Evolutionary conservation across 2,329 filamentous ascomycete genomes (phyloP), one percentile per base, ranked within the genome.

Genomic region (Drechslera avenae): DNA sequence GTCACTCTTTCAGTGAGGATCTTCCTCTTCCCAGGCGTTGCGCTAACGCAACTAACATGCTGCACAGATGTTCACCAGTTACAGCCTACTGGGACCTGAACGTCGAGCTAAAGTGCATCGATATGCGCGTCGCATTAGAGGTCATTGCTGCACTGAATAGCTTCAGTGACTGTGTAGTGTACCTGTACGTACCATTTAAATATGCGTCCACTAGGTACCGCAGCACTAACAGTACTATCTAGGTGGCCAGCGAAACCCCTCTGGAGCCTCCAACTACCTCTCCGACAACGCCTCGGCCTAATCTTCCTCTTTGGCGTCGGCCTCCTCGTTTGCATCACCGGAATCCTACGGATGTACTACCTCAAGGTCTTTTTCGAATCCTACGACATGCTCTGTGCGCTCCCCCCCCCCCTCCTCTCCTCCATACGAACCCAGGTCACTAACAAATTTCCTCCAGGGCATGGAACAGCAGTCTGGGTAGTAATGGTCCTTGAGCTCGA

Each of bases 141-240:
- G 41, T 59, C 8, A 59, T 67, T n/a, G 64, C 67, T n/a, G 63
- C 61, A 2, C 31, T 69, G 33, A 71, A 71, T 37, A 69, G 60
- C 43, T 41, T 68, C 28, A 68, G 60, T 23, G 67, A 72, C 31
- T 54, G 70, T 31, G 30, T 64, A 8, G 60, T 72, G 31, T 72
- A 63, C 50, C 42, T 71, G 57, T 65, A 39, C 52, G 59, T 54
- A 13, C 3, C 5, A 5, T 13, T 21, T 13, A 14, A 19, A 30
- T 12, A 28, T 28, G 6, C 3, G 30, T 14, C 28, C 3, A 21
- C 12, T 7, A n/a, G n/a, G 5, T 17, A 13, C n/a, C n/a, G 26
- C 26, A 10, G 5, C 32, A 34, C 32, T 32, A 16, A 42, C 46
- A 41, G 51, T 5, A 4, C 26, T 9, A 8, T 18, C 3, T 28